Base-by-base conservation (phyloP, 2,329 filamentous ascomycete genomes). In the Lecanosticta acicola region DNA sequence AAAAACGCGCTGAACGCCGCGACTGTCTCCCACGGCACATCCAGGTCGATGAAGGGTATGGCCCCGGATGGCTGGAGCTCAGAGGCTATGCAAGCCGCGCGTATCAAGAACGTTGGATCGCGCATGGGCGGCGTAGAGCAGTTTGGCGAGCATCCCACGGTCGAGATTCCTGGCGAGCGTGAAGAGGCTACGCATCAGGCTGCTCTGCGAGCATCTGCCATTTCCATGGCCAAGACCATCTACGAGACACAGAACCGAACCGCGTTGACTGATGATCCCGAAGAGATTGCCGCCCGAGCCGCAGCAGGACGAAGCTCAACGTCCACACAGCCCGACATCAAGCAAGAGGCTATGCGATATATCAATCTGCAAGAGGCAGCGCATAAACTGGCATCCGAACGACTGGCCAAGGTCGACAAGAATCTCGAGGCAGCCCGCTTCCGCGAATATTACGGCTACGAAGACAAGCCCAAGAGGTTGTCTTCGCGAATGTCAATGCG, bases 151-250 rank as follows among this genome's bases (percentile, higher is more conserved):
- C 71, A 80, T 26, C 88, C 89, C 3, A 83, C 83, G 0, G 79
- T 94, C 2, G 75, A 79, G 19, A 71, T 78, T 1, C 32, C 37
- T 20, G 46, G 39, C 34, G 87, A 94, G 59, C 69, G 81, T 0
- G 83, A 93, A 33, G 88, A 95, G 59, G 78, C 82, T 64, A 81
- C 78, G 50, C 80, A 78, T 47, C 78, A 83, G 36, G 84, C 88
- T 55, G 80, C 82, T 3, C 71, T 94, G 2, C 84, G 84, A 53
- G 87, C 88, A 21, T 91, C 88, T 16, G 88, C 90, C 2, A 73
- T 95, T 2, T 87, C 85, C 9, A 94, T 96, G 88, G 89, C 90
- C 4, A 85, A 84, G 66, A 80, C 84, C 56, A 91, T 95, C 81
- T 95, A 89, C 62, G 78, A 73, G 9, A 80, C 87, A 51, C 78